A percentile compares a stretch with the other conserved stretches of the same genome.
Conservation (phyloP, 768 basidiomycete genomes). For the Tricholoma furcatifolium region DNA sequence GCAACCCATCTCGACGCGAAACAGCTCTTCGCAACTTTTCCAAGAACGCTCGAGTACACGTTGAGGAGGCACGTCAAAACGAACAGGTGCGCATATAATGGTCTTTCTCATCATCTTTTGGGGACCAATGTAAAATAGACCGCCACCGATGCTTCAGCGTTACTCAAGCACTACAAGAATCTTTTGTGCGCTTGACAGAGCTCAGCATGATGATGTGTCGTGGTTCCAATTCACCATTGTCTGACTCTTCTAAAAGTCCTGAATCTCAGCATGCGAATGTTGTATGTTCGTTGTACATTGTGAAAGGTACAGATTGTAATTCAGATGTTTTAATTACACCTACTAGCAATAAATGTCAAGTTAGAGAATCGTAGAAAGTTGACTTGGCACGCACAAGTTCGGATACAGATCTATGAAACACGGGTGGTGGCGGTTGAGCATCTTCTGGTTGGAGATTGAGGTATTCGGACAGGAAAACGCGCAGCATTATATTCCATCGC, state of each 20-base stretch:
- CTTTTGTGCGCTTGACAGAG: slow-evolving; percentile 21
- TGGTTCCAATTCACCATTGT: neutral
- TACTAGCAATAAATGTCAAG: slow-evolving; percentile 18
- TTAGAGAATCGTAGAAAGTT: neutral
- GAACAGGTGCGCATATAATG: slow-evolving; percentile 30
- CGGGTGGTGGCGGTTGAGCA: slow-evolving; percentile 24
- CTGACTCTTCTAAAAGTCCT: neutral
- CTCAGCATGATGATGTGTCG: neutral
- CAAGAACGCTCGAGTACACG: slow-evolving; percentile 30
- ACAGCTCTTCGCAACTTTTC: slow-evolving; percentile 28
- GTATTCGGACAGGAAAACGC: slow-evolving; percentile 91
- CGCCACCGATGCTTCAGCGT: slow-evolving; percentile 32
- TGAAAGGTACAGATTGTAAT: slow-evolving; percentile 6
- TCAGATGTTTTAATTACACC: slow-evolving; percentile 8
- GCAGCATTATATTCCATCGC: slow-evolving; percentile 85
- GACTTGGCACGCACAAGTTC: slow-evolving; percentile 46
- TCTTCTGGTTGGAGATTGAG: slow-evolving; percentile 62
- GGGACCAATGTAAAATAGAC: slow-evolving; percentile 16
- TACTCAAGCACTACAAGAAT: slow-evolving; percentile 35
- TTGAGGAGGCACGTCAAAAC: slow-evolving; percentile 33
- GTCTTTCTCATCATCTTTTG: neutral
- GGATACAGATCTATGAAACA: slow-evolving; percentile 33
- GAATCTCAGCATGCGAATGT: neutral
- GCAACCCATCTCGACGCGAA: slow-evolving; percentile 24
- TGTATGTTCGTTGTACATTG: neutral